These are phyloP conservation scores for Cyanodermella asteris DNA, from an alignment of 2,329 filamentous ascomycete genomes.

Conservation along the genomic window DNA sequence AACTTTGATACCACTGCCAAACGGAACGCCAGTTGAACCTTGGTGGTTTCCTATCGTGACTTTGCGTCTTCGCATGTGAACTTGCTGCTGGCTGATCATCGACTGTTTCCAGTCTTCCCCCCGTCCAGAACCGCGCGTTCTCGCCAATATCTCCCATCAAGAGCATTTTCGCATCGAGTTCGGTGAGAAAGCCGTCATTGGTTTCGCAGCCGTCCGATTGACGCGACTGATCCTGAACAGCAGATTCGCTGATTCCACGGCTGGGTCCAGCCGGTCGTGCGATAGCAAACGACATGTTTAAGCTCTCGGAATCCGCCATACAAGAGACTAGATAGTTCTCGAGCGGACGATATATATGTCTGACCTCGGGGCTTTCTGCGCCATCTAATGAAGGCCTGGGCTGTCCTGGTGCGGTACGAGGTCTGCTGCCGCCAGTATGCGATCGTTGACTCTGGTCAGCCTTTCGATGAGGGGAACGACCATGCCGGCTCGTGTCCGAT, in stretches of 20 bases:
- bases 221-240: constrained; percentile 15
- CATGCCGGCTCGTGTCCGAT: too few relatives aligned
- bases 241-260: constrained; percentile 23
- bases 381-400: too few relatives aligned
- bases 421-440: too few relatives aligned
- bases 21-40: constrained; percentile 55
- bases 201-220: constrained; percentile 6
- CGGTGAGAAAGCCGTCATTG: constrained; percentile 20
- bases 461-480: too few relatives aligned
- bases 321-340: constrained; percentile 55
- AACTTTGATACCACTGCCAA: constrained; percentile 49
- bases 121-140: constrained; percentile 67
- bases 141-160: constrained; percentile 56
- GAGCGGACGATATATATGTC: too few relatives aligned
- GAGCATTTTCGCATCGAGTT: constrained; percentile 54
- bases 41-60: constrained; percentile 37
- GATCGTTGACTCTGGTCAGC: too few relatives aligned
- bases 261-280: constrained; percentile 18
- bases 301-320: constrained; percentile 45
- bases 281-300: constrained; percentile 58
- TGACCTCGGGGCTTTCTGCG: too few relatives aligned
- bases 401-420: too few relatives aligned
- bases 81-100: too few relatives aligned
- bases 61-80: constrained; percentile 7
- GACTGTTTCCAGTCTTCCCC: too few relatives aligned